Base-by-base conservation (phyloP, 2,329 filamentous ascomycete genomes). In the Nannizziopsis barbatae region DNA sequence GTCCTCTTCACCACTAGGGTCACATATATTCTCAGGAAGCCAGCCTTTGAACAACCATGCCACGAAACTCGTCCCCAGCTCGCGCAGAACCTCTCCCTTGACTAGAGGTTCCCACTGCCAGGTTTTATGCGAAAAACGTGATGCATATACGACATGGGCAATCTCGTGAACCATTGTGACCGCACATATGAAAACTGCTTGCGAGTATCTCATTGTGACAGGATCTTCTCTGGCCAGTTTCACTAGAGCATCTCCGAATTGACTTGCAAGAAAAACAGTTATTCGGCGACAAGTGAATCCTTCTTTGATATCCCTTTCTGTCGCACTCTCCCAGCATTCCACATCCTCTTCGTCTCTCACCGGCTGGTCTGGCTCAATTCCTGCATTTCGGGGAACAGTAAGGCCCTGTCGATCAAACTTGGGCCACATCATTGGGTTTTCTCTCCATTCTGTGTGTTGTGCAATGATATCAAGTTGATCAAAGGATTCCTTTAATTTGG, bases 181-280 rank as follows among this genome's bases (percentile, higher is more conserved):
- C 14, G 45, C 50, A 30, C 50, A 51, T 45, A 48, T 51, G 35
- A 51, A 51, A 36, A 41, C 50, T 12, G 41, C 39, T 32, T 51
- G 50, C n/a, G 41, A 45, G 36, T 51, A 45, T 35, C 37, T 47
- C 42, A 48, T 46, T 22, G 15, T 48, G 7, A 33, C 31, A 30
- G 35, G 39, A 3, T 36, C 42, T n/a, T 9, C 35, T 31, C 20
- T 14, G 27, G 11, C 22, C 11, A 36, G 27, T 8, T 42, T 10
- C 42, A 18, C 18, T 15, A 51, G 37, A 17, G 35, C 37, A 17
- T 48, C 41, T 18, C 39, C 40, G 41, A 31, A 49, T 38, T 51
- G 45, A 35, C 45, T 51, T 27, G 50, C 50, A 31, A 51, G 18
- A 15, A 48, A 48, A 27, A 51, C 35, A 12, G 45, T 49, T 14